These are phyloP conservation scores for Nothophoma quercina DNA, from an alignment of 2,329 filamentous ascomycete species.

Conservation along the genomic window DNA sequence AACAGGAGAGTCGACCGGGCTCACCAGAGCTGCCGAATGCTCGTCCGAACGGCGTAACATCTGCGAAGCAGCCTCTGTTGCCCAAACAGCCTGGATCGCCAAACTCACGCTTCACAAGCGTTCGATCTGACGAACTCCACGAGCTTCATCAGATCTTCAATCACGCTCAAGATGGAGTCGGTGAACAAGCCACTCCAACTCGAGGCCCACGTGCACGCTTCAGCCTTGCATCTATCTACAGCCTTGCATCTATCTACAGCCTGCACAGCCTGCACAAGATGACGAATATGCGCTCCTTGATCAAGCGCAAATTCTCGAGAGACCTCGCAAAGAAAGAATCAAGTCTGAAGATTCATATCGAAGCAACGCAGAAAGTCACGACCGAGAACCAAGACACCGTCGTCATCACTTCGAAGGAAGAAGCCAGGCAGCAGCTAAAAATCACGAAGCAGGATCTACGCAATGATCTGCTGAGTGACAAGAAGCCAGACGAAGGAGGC, in stretches of 20 bases:
- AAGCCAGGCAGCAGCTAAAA: conserved; percentile 34
- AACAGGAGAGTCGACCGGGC: conserved; percentile 34
- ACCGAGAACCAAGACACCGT: conserved; percentile 30
- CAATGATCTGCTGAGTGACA: conserved; percentile 44
- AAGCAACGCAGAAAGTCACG: conserved; percentile 14
- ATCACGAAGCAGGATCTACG: conserved; percentile 42
- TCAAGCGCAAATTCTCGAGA: conserved; percentile 43
- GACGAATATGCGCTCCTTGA: conserved; percentile 45
- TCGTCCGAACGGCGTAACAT: conserved; percentile 37
- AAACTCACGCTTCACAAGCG: conserved; percentile 40
- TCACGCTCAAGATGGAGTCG: conserved; percentile 28
- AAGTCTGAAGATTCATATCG: conserved; percentile 7
- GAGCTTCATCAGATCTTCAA: conserved; percentile 47
- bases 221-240: conserved; percentile 39
- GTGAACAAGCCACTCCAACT: conserved; percentile 20
- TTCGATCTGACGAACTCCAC: conserved; percentile 40
- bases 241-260: conserved; percentile 41
- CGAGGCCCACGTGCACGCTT: conserved; percentile 30
- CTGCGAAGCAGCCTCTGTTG: conserved; percentile 38
- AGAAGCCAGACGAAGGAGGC: conserved; percentile 42
- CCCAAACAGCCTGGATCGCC: conserved; percentile 25
- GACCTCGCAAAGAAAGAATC: conserved; percentile 30
- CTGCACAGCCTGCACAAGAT: conserved; percentile 46
- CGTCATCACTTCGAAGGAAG: conserved; percentile 28
- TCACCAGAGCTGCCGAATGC: conserved; percentile 47